A percentile compares a stretch with the other conserved stretches of the same genome.
Conservation (phyloP, 768 basidiomycete species). For the Ramaria rubella region DNA sequence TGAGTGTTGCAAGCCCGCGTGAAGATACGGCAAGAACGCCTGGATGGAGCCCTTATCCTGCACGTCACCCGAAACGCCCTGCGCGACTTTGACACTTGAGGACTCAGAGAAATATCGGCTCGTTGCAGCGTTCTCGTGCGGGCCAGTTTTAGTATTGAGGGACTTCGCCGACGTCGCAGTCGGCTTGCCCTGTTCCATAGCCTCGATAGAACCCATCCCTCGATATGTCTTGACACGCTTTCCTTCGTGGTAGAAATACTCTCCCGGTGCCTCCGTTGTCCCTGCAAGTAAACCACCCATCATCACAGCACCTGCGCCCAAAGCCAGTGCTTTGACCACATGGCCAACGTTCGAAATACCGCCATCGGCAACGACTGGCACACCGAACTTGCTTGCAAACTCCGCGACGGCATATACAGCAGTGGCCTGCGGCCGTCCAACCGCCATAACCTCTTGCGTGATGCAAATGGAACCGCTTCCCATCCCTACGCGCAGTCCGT, state of each 20-base stretch:
- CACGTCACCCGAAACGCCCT: slow-evolving; percentile 94
- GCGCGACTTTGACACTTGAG: slow-evolving; percentile 91
- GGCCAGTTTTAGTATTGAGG: slow-evolving; percentile 37
- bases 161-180: slow-evolving; percentile 38
- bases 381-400: slow-evolving; percentile 87
- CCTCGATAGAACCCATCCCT: slow-evolving; percentile 95
- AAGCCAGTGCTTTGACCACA: slow-evolving; percentile 90
- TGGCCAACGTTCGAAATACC: slow-evolving; percentile 95
- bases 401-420: slow-evolving; percentile 97
- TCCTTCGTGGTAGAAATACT: slow-evolving; percentile 99
- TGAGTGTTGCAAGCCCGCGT: slow-evolving; percentile 84
- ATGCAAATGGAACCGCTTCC: slow-evolving; percentile 98
- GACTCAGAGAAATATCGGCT: slow-evolving; percentile 93
- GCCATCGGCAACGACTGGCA: slow-evolving; percentile 95
- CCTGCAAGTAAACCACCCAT: slow-evolving; percentile 97
- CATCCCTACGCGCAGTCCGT: slow-evolving; percentile 95
- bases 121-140: slow-evolving; percentile 89
- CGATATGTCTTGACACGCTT: slow-evolving; percentile 98
- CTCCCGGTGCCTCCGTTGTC: slow-evolving; percentile 94
- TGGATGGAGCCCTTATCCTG: slow-evolving; percentile 95
- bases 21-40: slow-evolving; percentile 83
- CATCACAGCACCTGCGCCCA: slow-evolving; percentile 96
- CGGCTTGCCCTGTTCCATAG: slow-evolving; percentile 76
- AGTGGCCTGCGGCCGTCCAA: slow-evolving; percentile 94
- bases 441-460: slow-evolving; percentile 99